Percentiles rank a stretch among this genome's conserved stretches.
Conservation (phyloP, 2,329 filamentous ascomycete genomes). For the Aotearoamyces nothofagi region DNA sequence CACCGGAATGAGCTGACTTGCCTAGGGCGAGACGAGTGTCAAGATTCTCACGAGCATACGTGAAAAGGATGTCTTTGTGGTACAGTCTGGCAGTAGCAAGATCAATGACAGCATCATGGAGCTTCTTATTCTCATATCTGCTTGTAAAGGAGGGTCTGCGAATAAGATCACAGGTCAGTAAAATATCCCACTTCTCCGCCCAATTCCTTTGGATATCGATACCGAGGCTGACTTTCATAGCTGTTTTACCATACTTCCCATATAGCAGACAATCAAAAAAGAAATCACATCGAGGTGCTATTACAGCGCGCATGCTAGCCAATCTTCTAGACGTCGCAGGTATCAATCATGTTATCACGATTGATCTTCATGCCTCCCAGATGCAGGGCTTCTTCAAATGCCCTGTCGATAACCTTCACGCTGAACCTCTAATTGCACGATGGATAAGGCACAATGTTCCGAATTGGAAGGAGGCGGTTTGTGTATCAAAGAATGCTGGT, state of each 20-base stretch:
- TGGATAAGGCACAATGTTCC: slow-evolving; percentile 87
- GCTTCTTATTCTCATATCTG: slow-evolving; percentile 96
- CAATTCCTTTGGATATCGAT: not conserved
- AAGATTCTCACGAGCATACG: slow-evolving; percentile 64
- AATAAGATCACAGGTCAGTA: slow-evolving; percentile 84
- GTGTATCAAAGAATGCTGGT: slow-evolving; percentile 95
- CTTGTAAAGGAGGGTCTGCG: slow-evolving; percentile 93
- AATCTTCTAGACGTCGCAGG: slow-evolving; percentile 89
- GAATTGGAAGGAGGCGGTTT: slow-evolving; percentile 81
- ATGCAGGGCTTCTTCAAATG: slow-evolving; percentile 99
- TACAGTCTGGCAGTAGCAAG: slow-evolving; percentile 88
- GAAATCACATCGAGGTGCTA: slow-evolving; percentile 90
- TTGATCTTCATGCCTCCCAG: slow-evolving; percentile 92
- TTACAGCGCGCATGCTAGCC: slow-evolving; percentile 92
- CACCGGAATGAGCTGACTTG: slow-evolving; percentile 13
- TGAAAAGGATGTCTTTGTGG: slow-evolving; percentile 97
- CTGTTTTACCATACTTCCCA: slow-evolving; percentile 90
- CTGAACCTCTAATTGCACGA: slow-evolving; percentile 84
- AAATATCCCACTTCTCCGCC: not conserved
- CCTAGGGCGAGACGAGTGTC: slow-evolving; percentile 53
- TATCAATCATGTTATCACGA: slow-evolving; percentile 93
- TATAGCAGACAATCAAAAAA: slow-evolving; percentile 99
- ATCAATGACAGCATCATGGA: slow-evolving; percentile 99
- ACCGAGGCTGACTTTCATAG: slow-evolving; percentile 26
- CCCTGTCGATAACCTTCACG: slow-evolving; percentile 92